These are phyloP conservation scores for Leucaena leucocephala DNA, from an alignment of 306 rosid species.

Conservation along the genomic window DNA sequence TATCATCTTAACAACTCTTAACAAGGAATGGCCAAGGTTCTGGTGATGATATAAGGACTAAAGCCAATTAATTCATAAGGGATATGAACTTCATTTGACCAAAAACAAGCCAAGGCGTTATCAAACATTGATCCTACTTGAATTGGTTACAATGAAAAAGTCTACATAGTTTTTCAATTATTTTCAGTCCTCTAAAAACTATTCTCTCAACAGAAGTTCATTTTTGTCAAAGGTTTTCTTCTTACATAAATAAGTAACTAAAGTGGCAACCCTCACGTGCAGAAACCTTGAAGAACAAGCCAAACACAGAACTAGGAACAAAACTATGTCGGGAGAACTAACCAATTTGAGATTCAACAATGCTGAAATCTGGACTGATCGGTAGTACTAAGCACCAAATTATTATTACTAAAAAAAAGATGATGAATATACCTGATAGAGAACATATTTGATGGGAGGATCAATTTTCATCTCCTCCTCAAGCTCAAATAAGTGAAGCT, in stretches of 20 bases:
- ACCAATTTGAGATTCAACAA: neutral
- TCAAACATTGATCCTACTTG: neutral
- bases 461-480: conserved; percentile 81
- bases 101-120: neutral
- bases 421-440: conserved; percentile 64
- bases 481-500: conserved; percentile 96
- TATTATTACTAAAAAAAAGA: neutral
- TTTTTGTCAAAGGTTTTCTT: neutral
- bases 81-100: neutral
- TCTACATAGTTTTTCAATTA: neutral
- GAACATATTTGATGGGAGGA: conserved; percentile 81
- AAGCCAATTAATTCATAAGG: neutral
- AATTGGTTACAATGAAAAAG: neutral
- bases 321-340: neutral
- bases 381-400: neutral
- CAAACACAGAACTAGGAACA: conserved; percentile 20
- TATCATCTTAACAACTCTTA: neutral
- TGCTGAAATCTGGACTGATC: neutral
- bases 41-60: neutral
- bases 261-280: neutral
- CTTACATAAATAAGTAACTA: neutral
- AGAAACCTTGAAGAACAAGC: conserved; percentile 5
- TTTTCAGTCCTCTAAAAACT: neutral
- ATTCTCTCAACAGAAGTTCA: neutral
- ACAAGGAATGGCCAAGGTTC: neutral